Percentiles rank a stretch among this genome's conserved stretches.
These are phyloP conservation scores for Tuber umbilicatum DNA, from an alignment of 495 filamentous ascomycete species.

Conservation along the genomic window DNA sequence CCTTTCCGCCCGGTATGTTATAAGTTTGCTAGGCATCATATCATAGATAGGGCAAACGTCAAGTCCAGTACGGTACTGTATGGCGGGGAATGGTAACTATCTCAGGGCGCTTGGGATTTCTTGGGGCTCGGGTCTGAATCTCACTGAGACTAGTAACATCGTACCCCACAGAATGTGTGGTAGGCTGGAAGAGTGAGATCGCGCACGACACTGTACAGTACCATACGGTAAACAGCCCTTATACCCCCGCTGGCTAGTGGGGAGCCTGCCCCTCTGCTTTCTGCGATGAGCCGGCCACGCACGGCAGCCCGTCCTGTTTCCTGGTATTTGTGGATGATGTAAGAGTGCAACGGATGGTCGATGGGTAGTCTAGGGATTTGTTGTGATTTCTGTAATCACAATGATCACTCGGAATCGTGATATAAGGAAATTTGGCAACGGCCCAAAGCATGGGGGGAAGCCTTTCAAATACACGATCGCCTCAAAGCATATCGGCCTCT, in stretches of 20 bases:
- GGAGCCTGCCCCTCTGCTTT: neutral
- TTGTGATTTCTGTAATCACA: neutral
- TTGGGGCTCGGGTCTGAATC: neutral
- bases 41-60: neutral
- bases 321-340: neutral
- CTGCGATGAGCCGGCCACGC: neutral
- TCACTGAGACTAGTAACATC: neutral
- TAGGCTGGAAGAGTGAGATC: neutral
- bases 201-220: too few species aligned
- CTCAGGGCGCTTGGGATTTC: neutral
- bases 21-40: neutral
- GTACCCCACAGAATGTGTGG: neutral
- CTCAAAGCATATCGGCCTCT: neutral
- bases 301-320: neutral
- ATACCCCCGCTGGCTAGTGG: neutral
- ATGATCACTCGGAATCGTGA: neutral
- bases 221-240: too few species aligned
- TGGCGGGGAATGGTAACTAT: neutral
- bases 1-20: neutral
- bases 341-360: neutral
- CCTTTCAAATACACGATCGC: neutral
- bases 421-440: neutral
- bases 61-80: too few species aligned
- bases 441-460: neutral
- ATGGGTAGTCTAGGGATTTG: neutral